Base-by-base conservation (phyloP, 495 filamentous ascomycete genomes). In the Daldinia bambusicola region DNA sequence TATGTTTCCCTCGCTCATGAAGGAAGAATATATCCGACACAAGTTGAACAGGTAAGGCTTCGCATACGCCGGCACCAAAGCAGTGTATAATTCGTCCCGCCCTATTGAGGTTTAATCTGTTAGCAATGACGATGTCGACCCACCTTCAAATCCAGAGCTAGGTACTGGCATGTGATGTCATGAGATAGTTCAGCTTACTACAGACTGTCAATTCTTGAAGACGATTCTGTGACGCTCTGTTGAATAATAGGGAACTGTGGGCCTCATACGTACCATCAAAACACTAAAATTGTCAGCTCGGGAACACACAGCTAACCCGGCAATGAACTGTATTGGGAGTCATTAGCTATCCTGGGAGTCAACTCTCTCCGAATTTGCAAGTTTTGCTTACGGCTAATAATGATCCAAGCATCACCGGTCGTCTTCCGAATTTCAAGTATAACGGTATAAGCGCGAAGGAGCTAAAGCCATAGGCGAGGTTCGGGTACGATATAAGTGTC, bases 1-100 rank as follows among this genome's bases (percentile, higher is more conserved):
- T 88, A 72, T 88, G 88, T 41, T 86, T 85, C 26, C 89, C 89
- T 50, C 89, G 81, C 69, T 90, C 88, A 72, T 91, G 88, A 0
- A 91, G 76, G 78, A 91, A 90, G 76, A 89, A 88, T 59, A 89
- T 86, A 64, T 91, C 89, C 12, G 87, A 84, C 62, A 91, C 90
- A 22, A 91, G 82, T 61, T 88, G 84, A 0, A 88, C 88, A 52
- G 87, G 85, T 3, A 90, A 80, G 1, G 87, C 89, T 77, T 91
- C 83, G 32, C 82, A 80, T 12, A 84, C 80, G 2, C 83, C 89
- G 32, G 87, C 87, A 10, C 87, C 89, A 60, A 91, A 82, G 1
- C 86, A 87, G 69, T 89, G 89, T 10, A 91, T 75, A 8, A 89
- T 80, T 63, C 85, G 82, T 31, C 87, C 86, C 1, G 85, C 57